These are phyloP conservation scores for Penicillium samsonianum DNA, from an alignment of 495 filamentous ascomycete species.

Conservation along the genomic window DNA sequence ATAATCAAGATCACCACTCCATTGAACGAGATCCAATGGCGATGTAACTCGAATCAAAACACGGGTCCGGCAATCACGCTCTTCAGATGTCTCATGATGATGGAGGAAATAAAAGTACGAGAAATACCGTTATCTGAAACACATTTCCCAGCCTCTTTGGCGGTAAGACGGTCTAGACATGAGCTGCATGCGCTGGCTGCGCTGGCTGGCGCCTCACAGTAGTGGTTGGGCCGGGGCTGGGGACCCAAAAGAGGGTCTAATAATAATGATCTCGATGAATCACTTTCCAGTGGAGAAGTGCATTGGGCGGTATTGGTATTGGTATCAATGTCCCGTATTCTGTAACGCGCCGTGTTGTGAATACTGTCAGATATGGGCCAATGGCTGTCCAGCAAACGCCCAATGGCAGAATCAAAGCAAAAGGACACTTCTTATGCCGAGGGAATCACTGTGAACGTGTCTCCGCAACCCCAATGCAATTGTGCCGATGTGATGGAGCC, in stretches of 20 bases:
- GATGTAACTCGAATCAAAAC: background rate
- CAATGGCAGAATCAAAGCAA: background rate
- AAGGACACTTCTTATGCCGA: slow-evolving; percentile 4
- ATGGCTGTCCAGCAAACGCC: background rate
- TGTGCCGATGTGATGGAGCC: slow-evolving; percentile 8
- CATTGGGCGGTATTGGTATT: slow-evolving; percentile 3
- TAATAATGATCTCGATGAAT: slow-evolving; percentile 12
- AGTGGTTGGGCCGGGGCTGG: slow-evolving; percentile 11
- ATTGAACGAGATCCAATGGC: background rate
- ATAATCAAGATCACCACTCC: background rate
- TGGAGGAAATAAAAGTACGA: slow-evolving; percentile 6
- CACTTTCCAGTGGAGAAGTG: slow-evolving; percentile 11
- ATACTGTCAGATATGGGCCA: slow-evolving; percentile 3
- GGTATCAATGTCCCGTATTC: background rate
- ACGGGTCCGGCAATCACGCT: background rate
- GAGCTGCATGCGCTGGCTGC: slow-evolving; percentile 11
- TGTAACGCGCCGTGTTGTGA: background rate
- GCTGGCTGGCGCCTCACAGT: slow-evolving; percentile 2
- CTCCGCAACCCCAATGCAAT: slow-evolving; percentile 8
- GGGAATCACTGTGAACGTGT: slow-evolving; percentile 1
- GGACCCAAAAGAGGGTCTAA: slow-evolving; percentile 8
- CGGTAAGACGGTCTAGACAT: slow-evolving; percentile 11
- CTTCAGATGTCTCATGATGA: background rate
- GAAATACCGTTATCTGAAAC: background rate
- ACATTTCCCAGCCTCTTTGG: slow-evolving; percentile 9